Conservation (phyloP, 192 early-diverging fungal genomes). For the Chytriomyces sp. region DNA sequence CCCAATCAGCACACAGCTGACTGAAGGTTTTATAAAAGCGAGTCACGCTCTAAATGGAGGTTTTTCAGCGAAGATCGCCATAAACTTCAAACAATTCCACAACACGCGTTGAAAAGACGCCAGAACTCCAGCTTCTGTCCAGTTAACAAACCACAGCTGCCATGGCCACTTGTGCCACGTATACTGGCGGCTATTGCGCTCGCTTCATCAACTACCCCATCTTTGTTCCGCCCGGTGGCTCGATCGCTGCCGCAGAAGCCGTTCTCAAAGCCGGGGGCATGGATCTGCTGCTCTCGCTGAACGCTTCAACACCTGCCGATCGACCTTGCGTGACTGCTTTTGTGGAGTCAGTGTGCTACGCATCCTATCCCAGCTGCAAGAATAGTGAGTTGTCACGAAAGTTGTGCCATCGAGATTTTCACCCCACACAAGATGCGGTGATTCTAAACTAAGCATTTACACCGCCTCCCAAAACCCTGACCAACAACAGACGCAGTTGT, state of each 20-base stretch:
- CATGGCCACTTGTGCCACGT: background rate
- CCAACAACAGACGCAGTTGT: background rate
- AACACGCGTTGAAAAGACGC: no score
- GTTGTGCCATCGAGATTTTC: no score
- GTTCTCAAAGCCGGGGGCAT: conserved; percentile 2
- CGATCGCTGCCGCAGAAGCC: background rate
- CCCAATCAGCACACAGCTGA: no score
- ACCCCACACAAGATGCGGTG: background rate
- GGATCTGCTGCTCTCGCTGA: conserved; percentile 9
- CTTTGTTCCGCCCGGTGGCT: background rate
- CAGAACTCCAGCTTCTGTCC: no score
- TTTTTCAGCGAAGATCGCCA: no score
- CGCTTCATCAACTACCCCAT: conserved; percentile 9
- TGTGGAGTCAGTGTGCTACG: no score
- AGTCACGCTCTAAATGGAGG: no score
- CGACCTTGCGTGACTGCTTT: conserved; percentile 18
- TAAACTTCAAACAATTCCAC: no score
- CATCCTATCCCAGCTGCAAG: no score
- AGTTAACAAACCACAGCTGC: no score
- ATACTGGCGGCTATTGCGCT: conserved; percentile 8
- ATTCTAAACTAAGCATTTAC: background rate
- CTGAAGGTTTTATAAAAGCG: no score
- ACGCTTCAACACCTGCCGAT: conserved; percentile 9
- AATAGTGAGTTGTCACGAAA: background rate
- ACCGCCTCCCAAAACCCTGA: background rate